phyloP scores from a whole-genome alignment of 148 eudicot genomes.

The Vaccinium vitisidaea region DNA sequence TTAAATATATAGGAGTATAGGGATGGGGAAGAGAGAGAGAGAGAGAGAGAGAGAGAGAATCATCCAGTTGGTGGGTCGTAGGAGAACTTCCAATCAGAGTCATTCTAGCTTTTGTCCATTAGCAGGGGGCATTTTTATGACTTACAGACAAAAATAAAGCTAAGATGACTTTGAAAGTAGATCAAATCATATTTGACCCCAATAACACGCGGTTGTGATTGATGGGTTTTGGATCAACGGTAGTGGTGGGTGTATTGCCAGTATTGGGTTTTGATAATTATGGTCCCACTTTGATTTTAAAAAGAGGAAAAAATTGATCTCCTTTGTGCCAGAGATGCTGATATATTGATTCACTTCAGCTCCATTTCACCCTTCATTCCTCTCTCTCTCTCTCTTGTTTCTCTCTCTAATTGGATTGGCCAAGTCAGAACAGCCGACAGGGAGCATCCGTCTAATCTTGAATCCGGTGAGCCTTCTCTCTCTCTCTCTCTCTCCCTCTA shows the following conservation, averaged over 20 bases:
- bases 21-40: background rate
- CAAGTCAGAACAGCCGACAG: constrained; percentile 26
- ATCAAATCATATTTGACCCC: background rate
- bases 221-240: constrained; percentile 10
- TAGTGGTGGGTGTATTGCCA: background rate
- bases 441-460: constrained; percentile 29
- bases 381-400: constrained; percentile 6
- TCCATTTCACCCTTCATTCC: background rate
- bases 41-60: background rate
- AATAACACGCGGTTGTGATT: background rate
- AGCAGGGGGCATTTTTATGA: background rate
- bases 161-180: background rate
- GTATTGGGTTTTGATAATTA: background rate
- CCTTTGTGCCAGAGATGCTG: constrained; percentile 3
- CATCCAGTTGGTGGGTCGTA: constrained; percentile 9
- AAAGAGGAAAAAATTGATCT: background rate
- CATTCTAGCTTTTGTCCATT: background rate
- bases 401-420: constrained; percentile 15
- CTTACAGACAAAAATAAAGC: background rate
- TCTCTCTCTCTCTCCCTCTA: background rate
- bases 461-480: constrained; percentile 36
- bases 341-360: constrained; percentile 12
- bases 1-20: background rate
- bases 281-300: background rate
- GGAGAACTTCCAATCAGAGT: background rate